phyloP scores from a whole-genome alignment of 2,329 filamentous ascomycete genomes.

The Ophiocordyceps camponoti-leonardi region DNA sequence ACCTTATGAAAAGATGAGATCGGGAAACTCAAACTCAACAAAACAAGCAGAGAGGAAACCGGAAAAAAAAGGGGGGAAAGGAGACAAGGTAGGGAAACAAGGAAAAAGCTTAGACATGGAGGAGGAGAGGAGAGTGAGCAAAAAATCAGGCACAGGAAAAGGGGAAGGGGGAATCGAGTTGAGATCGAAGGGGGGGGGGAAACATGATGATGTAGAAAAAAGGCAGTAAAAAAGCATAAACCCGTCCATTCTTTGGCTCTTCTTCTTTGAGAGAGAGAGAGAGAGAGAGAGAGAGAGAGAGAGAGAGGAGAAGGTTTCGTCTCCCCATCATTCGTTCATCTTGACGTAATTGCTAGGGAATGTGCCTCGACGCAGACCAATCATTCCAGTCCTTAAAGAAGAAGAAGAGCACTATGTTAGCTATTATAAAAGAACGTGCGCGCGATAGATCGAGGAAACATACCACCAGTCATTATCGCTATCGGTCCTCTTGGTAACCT shows the following conservation, averaged over 20 bases:
- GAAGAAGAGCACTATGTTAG: no score
- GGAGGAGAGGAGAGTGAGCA: no score
- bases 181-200: background rate
- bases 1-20: background rate
- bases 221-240: background rate
- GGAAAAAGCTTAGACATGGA: background rate
- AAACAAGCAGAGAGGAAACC: no score
- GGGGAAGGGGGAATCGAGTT: background rate
- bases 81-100: background rate
- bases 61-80: background rate
- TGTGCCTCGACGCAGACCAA: slow-evolving; percentile 72
- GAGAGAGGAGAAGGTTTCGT: no score
- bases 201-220: no score
- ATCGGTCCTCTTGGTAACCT: slow-evolving; percentile 84
- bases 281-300: no score
- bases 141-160: no score
- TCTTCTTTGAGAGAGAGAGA: no score
- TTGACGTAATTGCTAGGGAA: slow-evolving; percentile 76
- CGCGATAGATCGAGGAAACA: no score
- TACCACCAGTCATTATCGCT: slow-evolving; percentile 92
- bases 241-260: no score
- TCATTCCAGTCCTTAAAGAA: slow-evolving; percentile 63
- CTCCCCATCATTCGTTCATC: slow-evolving; percentile 32
- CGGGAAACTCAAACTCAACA: no score
- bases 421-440: no score